Percentiles rank a stretch among this genome's conserved stretches.
Evolutionary conservation across 1,284 basidiomycete genomes (phyloP).

Genomic region (Naganishia cerealis): DNA sequence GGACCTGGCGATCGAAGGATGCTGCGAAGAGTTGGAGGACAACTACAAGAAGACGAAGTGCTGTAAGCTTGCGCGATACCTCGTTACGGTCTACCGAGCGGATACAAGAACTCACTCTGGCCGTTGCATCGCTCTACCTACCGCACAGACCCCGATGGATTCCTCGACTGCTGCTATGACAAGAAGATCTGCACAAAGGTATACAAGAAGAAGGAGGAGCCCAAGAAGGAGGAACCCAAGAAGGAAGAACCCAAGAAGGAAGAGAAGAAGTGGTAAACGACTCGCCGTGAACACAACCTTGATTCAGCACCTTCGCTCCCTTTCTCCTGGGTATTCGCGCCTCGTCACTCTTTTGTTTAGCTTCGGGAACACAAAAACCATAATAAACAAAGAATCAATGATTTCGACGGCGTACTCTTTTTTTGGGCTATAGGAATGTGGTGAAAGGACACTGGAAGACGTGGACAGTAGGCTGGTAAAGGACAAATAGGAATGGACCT

Average conservation of each 20-base stretch:
- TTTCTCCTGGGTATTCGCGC: background rate
- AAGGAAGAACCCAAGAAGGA: background rate
- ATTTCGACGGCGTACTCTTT: background rate
- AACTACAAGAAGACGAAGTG: conserved; percentile 10
- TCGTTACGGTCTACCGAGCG: background rate
- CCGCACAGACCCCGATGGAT: conserved; percentile 8
- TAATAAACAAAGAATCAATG: background rate
- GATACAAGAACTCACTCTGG: background rate
- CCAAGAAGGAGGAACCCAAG: background rate
- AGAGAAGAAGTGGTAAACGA: conserved; percentile 4
- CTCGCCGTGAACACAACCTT: background rate
- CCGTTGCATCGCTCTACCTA: background rate
- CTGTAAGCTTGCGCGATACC: background rate
- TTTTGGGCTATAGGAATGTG: conserved; percentile 1
- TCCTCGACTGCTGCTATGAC: conserved; percentile 20
- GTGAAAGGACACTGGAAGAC: conserved; percentile 3
- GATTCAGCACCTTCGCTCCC: background rate
- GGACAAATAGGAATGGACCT: conserved; percentile 2
- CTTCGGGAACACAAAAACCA: background rate
- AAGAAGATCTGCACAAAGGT: conserved; percentile 14
- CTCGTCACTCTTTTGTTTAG: conserved; percentile 7
- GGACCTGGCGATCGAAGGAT: conserved; percentile 14
- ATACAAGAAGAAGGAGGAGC: background rate
- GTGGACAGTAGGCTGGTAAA: background rate
- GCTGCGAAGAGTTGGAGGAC: conserved; percentile 2